phyloP scores from a whole-genome alignment of 2,329 filamentous ascomycete species.

The Aspergillus jensenii region DNA sequence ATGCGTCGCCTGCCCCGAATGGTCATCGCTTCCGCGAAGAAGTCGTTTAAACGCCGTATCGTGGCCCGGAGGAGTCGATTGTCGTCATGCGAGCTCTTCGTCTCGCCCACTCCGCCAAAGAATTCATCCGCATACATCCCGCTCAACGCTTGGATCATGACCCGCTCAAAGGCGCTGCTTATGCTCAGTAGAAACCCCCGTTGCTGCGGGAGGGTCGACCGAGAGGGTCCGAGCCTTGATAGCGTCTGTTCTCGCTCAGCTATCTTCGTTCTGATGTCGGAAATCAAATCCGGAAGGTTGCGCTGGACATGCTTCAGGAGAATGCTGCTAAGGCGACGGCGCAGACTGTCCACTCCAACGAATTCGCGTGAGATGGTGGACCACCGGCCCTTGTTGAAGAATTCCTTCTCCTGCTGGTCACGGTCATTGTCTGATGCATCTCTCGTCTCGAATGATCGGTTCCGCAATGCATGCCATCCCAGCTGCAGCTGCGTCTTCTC shows the following conservation, averaged over 20 bases:
- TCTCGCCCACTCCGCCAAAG: slow-evolving; percentile 30
- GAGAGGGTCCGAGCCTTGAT: slow-evolving; percentile 24
- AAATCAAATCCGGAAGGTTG: slow-evolving; percentile 38
- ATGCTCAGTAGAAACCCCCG: slow-evolving; percentile 33
- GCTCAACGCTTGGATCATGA: slow-evolving; percentile 28
- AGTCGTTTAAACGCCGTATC: slow-evolving; percentile 25
- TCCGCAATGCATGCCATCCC: slow-evolving; percentile 53
- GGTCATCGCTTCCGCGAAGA: slow-evolving; percentile 27
- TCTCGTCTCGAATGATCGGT: slow-evolving; percentile 41
- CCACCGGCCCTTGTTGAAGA: slow-evolving; percentile 34
- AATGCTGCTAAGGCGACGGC: slow-evolving; percentile 39
- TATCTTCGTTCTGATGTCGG: slow-evolving; percentile 31
- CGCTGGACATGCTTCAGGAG: slow-evolving; percentile 30
- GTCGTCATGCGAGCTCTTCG: neutral
- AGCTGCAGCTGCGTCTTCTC: slow-evolving; percentile 43
- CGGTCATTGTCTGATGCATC: slow-evolving; percentile 24
- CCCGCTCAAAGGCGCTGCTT: slow-evolving; percentile 22
- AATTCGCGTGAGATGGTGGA: slow-evolving; percentile 19
- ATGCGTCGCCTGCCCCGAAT: slow-evolving; percentile 16
- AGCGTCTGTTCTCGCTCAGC: slow-evolving; percentile 31
- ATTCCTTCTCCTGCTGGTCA: slow-evolving; percentile 33
- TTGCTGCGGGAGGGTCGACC: slow-evolving; percentile 25
- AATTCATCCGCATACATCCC: slow-evolving; percentile 45
- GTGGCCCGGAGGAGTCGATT: slow-evolving; percentile 27
- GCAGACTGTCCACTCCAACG: slow-evolving; percentile 37